Evolutionary conservation across 768 basidiomycete species (phyloP), one percentile per base, ranked within the genome.

Genomic region (Collybia sordida): DNA sequence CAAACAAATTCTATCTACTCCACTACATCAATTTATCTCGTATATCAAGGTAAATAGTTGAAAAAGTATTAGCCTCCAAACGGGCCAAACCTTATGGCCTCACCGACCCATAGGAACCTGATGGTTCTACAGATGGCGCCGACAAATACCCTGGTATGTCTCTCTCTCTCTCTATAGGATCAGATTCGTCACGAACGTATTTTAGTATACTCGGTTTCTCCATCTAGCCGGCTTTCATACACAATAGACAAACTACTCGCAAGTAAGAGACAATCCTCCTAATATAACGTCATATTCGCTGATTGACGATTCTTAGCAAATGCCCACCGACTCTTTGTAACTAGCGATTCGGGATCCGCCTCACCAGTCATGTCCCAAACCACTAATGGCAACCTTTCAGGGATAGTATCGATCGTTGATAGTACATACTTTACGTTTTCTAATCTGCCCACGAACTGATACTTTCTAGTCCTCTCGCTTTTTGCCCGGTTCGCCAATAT

Each of bases 361-460:
- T 82, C 85, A 1, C 80, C 82, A 2, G 58, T 78, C 8, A 54
- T 73, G 49, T 66, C 78, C 19, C 63, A 79, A 37, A 59, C 68
- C 49, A 50, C 64, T 42, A 64, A 77, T 4, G 76, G 77, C 37
- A 78, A 77, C 56, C 72, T 88, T 6, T 82, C 77, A 6, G 90
- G 90, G 12, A 78, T 93, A n/a, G 85, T 91, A 8, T 91, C 90
- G 12, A 78, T 88, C 51, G 88, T 90, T 19, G 90, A 93, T 61
- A 83, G 90, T 92, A 59, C 51, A 83, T 72, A 3, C 24, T 44
- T 21, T 17, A 7, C 9, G 3, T 24, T 24, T 8, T 23, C 28
- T 5, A 28, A 11, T 44, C n/a, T 39, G 35, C 24, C 25, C 19
- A 37, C 9, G 4, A 28, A 28, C 14, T 22, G 18, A 52, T n/a